Conservation (phyloP, 192 early-diverging fungal genomes). For the Coemansia sp. region DNA sequence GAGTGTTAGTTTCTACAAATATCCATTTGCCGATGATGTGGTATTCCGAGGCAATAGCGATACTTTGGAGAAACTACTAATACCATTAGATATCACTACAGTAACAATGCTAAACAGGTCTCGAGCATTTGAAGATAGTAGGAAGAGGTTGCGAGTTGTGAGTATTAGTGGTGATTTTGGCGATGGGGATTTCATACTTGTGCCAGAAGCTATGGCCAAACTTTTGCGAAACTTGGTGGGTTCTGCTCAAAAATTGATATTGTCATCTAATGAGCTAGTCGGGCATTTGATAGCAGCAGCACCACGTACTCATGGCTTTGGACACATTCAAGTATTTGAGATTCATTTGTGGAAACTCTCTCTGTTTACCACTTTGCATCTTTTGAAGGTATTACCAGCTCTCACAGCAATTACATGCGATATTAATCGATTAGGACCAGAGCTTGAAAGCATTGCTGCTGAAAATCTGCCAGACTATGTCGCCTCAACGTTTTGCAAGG, state of each 20-base stretch:
- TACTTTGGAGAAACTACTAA: neutral
- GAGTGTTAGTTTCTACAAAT: neutral
- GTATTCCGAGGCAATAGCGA: conserved; percentile 8
- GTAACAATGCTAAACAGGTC: neutral
- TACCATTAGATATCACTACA: neutral
- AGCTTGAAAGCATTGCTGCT: too few species aligned
- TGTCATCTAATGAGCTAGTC: neutral
- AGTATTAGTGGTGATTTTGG: neutral
- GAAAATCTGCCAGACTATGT: too few species aligned
- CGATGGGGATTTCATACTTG: neutral
- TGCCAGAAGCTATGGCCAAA: neutral
- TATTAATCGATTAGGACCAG: too few species aligned
- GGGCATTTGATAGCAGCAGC: neutral
- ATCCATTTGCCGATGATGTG: conserved; percentile 11
- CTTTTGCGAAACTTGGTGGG: neutral
- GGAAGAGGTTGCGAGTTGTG: neutral
- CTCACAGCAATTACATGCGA: too few species aligned
- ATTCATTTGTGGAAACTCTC: neutral
- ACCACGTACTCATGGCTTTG: neutral
- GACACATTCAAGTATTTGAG: neutral
- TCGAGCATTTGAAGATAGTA: neutral
- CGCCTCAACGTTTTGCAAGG: too few species aligned
- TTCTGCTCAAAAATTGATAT: neutral
- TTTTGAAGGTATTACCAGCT: neutral
- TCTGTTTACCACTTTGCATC: neutral